These are phyloP conservation scores for Moesziomyces sp. DNA, from an alignment of 1,284 basidiomycete genomes.

Conservation along the genomic window DNA sequence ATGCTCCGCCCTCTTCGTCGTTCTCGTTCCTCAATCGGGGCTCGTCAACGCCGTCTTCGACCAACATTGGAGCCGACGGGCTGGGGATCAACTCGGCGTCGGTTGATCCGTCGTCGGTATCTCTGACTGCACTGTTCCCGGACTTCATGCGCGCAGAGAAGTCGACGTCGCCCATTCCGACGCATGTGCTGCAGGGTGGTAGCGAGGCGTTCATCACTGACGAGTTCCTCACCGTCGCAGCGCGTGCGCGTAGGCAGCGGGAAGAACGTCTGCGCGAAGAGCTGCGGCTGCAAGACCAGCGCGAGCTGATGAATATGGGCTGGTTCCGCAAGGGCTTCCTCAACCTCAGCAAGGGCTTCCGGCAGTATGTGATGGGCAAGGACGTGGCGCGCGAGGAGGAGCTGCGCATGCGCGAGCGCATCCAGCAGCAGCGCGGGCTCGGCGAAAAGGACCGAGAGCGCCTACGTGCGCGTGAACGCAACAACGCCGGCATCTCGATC, in stretches of 20 bases:
- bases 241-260: constrained; percentile 28
- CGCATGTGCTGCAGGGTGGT: constrained; percentile 13
- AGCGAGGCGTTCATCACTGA: constrained; percentile 35
- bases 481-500: constrained; percentile 22
- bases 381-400: constrained; percentile 29
- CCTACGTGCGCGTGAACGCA: constrained; percentile 22
- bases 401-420: constrained; percentile 8
- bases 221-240: constrained; percentile 46
- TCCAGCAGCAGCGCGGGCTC: constrained; percentile 21
- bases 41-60: not conserved
- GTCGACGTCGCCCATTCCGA: constrained; percentile 4
- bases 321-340: constrained; percentile 46
- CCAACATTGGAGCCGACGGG: constrained; percentile 23
- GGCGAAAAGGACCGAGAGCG: constrained; percentile 23
- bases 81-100: constrained; percentile 22
- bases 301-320: constrained; percentile 48
- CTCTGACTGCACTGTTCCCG: constrained; percentile 29
- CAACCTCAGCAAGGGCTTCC: constrained; percentile 29
- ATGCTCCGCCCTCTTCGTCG: constrained; percentile 1
- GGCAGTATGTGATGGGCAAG: constrained; percentile 39
- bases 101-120: constrained; percentile 20
- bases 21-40: not conserved
- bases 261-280: constrained; percentile 36
- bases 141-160: constrained; percentile 19
- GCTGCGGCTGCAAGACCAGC: constrained; percentile 18